phyloP scores from a whole-genome alignment of 345 rosid species.

The Sapria himalayana region DNA sequence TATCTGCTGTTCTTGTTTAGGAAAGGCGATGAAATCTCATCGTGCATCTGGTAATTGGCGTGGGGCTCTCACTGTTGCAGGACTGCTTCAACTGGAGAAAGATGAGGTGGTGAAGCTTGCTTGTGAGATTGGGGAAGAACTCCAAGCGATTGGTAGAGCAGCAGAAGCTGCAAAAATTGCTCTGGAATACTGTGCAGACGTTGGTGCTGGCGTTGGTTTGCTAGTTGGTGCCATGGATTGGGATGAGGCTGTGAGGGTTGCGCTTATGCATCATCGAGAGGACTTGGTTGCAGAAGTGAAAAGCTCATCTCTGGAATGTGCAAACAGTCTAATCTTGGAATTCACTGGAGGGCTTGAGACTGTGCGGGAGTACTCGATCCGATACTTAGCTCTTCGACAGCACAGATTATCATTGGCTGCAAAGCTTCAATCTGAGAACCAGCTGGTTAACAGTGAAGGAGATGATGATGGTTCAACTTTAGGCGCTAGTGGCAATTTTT shows the following conservation, averaged over 20 bases:
- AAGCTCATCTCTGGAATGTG: conserved; percentile 59
- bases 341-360: conserved; percentile 67
- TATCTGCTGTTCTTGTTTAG: conserved; percentile 50
- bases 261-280: conserved; percentile 46
- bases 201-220: conserved; percentile 40
- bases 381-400: conserved; percentile 91
- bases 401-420: conserved; percentile 81
- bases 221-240: conserved; percentile 72
- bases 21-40: conserved; percentile 75
- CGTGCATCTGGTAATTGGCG: conserved; percentile 80
- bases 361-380: conserved; percentile 77
- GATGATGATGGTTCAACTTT: conserved; percentile 82
- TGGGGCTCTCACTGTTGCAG: conserved; percentile 72
- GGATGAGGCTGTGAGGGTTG: conserved; percentile 85
- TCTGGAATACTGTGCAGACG: conserved; percentile 60
- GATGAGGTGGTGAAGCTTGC: conserved; percentile 59
- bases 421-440: conserved; percentile 63
- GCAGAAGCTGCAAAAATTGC: conserved; percentile 92
- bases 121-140: conserved; percentile 74
- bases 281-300: conserved; percentile 42
- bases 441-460: conserved; percentile 41
- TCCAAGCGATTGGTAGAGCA: conserved; percentile 83
- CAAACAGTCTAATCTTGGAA: conserved; percentile 34
- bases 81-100: conserved; percentile 49
- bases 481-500: conserved; percentile 76